Percentiles rank a stretch among this genome's conserved stretches.
These are phyloP conservation scores for Benincasa hispida DNA, from an alignment of 306 rosid species.

Conservation along the genomic window DNA sequence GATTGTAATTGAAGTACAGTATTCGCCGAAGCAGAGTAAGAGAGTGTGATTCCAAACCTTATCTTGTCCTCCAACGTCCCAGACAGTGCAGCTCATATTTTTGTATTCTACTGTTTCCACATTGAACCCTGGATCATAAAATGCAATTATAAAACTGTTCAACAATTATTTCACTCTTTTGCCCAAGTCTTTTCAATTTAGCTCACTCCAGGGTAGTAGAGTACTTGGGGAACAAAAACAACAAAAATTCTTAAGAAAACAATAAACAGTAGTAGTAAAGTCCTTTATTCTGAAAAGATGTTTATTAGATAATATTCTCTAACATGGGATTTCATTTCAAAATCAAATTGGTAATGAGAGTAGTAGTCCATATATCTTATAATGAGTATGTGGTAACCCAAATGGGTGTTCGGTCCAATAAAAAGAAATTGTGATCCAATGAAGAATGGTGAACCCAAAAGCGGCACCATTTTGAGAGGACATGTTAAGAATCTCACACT, in stretches of 20 bases:
- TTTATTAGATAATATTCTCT: too few relatives aligned
- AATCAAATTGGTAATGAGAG: too few relatives aligned
- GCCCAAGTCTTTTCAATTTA: neutral
- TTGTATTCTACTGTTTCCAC: constrained; percentile 33
- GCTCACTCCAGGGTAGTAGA: neutral
- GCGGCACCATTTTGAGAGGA: too few relatives aligned
- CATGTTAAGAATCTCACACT: too few relatives aligned
- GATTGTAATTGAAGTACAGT: neutral
- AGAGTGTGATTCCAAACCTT: constrained; percentile 22
- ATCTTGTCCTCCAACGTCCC: constrained; percentile 50
- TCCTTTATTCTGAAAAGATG: too few relatives aligned
- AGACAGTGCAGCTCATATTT: constrained; percentile 24
- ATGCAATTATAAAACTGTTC: neutral
- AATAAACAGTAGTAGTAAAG: too few relatives aligned
- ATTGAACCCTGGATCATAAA: constrained; percentile 30
- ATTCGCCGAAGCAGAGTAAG: neutral
- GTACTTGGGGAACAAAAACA: neutral
- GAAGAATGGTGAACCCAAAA: too few relatives aligned
- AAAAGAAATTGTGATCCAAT: too few relatives aligned
- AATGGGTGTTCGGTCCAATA: too few relatives aligned
- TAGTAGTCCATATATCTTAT: too few relatives aligned
- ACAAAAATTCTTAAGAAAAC: neutral
- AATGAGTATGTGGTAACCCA: too few relatives aligned
- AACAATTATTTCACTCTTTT: neutral
- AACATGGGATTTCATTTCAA: too few relatives aligned